Conservation (phyloP, 768 basidiomycete species). For the Naematelia encephala region DNA sequence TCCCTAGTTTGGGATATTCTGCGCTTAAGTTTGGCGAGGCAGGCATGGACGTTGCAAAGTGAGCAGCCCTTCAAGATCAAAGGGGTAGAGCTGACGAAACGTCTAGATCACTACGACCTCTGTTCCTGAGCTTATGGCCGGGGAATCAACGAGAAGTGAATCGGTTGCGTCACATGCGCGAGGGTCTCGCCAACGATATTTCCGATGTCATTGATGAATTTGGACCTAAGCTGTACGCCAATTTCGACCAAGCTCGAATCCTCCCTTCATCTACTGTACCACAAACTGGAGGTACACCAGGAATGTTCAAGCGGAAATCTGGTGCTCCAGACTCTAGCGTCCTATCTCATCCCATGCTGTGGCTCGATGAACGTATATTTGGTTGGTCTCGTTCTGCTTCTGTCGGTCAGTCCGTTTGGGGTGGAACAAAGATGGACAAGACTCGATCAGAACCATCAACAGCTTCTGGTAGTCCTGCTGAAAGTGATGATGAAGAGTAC, state of each 20-base stretch:
- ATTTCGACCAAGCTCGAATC: constrained; percentile 82
- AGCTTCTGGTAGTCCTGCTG: constrained; percentile 68
- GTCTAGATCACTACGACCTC: constrained; percentile 77
- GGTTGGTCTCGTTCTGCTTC: constrained; percentile 57
- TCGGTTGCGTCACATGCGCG: constrained; percentile 68
- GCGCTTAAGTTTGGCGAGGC: constrained; percentile 97
- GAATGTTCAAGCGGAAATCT: constrained; percentile 75
- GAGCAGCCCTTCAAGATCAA: constrained; percentile 44
- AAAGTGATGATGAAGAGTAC: constrained; percentile 69
- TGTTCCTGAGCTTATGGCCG: constrained; percentile 80
- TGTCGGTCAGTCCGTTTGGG: constrained; percentile 85
- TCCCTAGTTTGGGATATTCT: constrained; percentile 87
- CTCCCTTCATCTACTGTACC: constrained; percentile 81
- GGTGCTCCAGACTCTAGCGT: constrained; percentile 52
- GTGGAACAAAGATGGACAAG: constrained; percentile 55
- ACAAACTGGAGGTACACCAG: constrained; percentile 69
- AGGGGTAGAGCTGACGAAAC: not conserved
- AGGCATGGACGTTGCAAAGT: constrained; percentile 96
- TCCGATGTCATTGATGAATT: constrained; percentile 70
- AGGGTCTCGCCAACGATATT: constrained; percentile 75
- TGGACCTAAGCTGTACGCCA: constrained; percentile 78
- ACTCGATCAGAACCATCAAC: constrained; percentile 56
- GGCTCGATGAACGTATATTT: constrained; percentile 90
- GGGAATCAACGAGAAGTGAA: constrained; percentile 80
- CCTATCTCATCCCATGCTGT: constrained; percentile 86